Base-by-base conservation (phyloP, 1,284 basidiomycete genomes). In the Lignosus rhinocerotis region DNA sequence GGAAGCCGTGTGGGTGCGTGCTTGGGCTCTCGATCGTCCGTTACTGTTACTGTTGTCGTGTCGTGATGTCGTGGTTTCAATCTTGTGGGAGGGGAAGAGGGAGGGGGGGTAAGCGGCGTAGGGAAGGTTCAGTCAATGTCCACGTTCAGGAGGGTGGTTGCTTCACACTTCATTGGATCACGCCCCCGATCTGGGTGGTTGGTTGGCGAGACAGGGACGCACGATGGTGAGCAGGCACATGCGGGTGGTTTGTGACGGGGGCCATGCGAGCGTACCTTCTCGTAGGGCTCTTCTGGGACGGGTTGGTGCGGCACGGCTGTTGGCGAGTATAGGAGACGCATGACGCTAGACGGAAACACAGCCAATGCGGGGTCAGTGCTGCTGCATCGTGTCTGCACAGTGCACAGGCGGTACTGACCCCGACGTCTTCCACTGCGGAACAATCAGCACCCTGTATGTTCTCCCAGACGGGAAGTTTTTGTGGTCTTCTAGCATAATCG, bases 371-470 rank as follows among this genome's bases (percentile, higher is more conserved):
- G 14, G 55, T 65, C 48, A 65, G 54, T 53, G 59, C 48, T 34
- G 54, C 33, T 49, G 56, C 53, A 60, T 55, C 58, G 51, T 63
- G 55, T 56, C 47, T 46, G 63, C 62, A 58, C 50, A 51, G 47
- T 16, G 41, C 31, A 53, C 47, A 17, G 52, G 43, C 47, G 30
- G 48, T 16, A 68, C 70, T 61, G 58, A 75, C 76, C 76, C 76
- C 47, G 73, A 67, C 16, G 66, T 72, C 43, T 72, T 73, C 42
- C 72, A 69, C 52, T 70, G 68, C 52, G 73, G 75, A 10, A 76
- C 67, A 59, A 77, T 66, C 51, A 75, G 68, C 12, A 77, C 64
- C 52, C 75, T 72, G 60, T 74, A 73, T 45, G 75, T 70, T 60
- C 70, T 67, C 19, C 72, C 66, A 17, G 63, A 56, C 32, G 75